These are phyloP conservation scores for Saturnispora galanensis DNA, from an alignment of 805 yeast species.

Conservation along the genomic window DNA sequence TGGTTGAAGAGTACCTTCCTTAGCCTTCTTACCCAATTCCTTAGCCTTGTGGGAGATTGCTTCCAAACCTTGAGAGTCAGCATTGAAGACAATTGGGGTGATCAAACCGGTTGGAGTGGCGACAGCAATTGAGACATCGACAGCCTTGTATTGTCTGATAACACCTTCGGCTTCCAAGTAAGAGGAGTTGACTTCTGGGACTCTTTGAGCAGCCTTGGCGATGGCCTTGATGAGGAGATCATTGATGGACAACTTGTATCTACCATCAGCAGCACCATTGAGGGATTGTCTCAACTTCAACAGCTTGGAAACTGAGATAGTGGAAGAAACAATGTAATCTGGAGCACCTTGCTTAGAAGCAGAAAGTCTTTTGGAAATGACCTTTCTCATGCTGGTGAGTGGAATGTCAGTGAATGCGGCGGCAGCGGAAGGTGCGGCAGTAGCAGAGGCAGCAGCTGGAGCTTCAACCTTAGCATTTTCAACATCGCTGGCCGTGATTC, in stretches of 20 bases:
- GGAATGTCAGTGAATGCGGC: constrained; percentile 74
- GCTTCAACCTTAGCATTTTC: constrained; percentile 49
- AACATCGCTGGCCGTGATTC: constrained; percentile 86
- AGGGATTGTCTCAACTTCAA: constrained; percentile 86
- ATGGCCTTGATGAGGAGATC: constrained; percentile 92
- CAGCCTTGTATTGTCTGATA: constrained; percentile 83
- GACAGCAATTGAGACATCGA: constrained; percentile 97
- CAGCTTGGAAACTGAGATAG: constrained; percentile 78
- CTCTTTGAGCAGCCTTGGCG: constrained; percentile 80
- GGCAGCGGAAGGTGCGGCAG: constrained; percentile 39
- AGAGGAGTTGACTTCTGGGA: constrained; percentile 89
- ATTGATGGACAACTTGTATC: constrained; percentile 85
- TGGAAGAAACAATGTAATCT: constrained; percentile 83
- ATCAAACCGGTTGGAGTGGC: constrained; percentile 96
- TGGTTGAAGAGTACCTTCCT: constrained; percentile 84
- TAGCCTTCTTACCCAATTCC: constrained; percentile 93
- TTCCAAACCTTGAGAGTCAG: constrained; percentile 78
- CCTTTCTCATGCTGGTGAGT: constrained; percentile 84
- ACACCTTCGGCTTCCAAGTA: constrained; percentile 86
- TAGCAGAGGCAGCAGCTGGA: constrained; percentile 34
- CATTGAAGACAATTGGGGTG: constrained; percentile 90
- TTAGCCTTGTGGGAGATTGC: constrained; percentile 75
- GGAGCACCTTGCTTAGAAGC: constrained; percentile 84
- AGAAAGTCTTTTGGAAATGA: constrained; percentile 81
- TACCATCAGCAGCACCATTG: constrained; percentile 75